A percentile compares a stretch with the other conserved stretches of the same genome.
Conservation (phyloP, 345 rosid species). For the Eucalyptus regnans region DNA sequence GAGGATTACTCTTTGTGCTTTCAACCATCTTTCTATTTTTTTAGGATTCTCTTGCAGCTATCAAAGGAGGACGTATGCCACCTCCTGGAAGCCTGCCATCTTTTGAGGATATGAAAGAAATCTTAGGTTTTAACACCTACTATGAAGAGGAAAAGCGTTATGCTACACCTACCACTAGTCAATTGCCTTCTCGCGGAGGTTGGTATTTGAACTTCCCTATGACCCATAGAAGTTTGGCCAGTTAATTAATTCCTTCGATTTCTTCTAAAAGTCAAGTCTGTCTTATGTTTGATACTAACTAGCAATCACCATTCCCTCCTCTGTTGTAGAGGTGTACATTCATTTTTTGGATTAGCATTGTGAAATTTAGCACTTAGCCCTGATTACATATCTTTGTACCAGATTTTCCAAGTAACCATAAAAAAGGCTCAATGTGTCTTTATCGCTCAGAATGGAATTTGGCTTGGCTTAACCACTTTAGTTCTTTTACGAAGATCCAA, state of each 20-base stretch:
- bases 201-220: not conserved
- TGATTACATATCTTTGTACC: not conserved
- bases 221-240: not conserved
- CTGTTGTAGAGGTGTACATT: not conserved
- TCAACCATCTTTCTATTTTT: not conserved
- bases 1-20: not conserved
- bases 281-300: not conserved
- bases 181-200: slow-evolving; percentile 40
- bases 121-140: slow-evolving; percentile 61
- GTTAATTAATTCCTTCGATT: not conserved
- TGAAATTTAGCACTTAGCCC: not conserved
- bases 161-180: slow-evolving; percentile 12
- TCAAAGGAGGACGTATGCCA: slow-evolving; percentile 85
- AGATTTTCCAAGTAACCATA: not conserved
- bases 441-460: not conserved
- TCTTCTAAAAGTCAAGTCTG: not conserved
- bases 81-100: slow-evolving; percentile 91
- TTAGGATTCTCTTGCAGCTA: slow-evolving; percentile 69
- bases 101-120: slow-evolving; percentile 66
- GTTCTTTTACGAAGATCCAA: not conserved
- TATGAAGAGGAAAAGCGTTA: slow-evolving; percentile 77
- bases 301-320: not conserved
- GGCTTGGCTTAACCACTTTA: not conserved
- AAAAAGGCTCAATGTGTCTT: not conserved
- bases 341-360: not conserved